These are phyloP conservation scores for Papiliotrema terrestris DNA, from an alignment of 1,284 basidiomycete species.

Conservation along the genomic window DNA sequence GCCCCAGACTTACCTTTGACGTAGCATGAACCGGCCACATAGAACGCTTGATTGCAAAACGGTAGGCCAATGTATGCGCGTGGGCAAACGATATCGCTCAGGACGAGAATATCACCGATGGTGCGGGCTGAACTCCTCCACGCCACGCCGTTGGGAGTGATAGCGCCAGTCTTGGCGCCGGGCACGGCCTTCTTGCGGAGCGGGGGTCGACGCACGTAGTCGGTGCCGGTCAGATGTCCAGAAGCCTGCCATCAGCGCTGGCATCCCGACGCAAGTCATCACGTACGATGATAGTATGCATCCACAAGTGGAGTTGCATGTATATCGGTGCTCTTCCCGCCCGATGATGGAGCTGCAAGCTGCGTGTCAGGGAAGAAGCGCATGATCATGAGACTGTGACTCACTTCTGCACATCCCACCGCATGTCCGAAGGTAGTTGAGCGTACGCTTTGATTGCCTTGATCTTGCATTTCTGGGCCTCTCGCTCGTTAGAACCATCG, in stretches of 20 bases:
- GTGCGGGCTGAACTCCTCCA: constrained; percentile 31
- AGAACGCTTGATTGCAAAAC: constrained; percentile 32
- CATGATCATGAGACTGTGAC: not conserved
- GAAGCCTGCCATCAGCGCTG: constrained; percentile 6
- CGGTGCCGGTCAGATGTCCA: constrained; percentile 13
- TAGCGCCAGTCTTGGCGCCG: constrained; percentile 8
- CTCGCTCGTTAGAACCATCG: constrained; percentile 1
- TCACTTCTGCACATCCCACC: constrained; percentile 32
- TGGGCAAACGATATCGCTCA: constrained; percentile 29
- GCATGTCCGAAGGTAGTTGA: constrained; percentile 23
- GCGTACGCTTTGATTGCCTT: constrained; percentile 22
- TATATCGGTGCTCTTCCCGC: constrained; percentile 20
- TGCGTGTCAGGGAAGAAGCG: constrained; percentile 5
- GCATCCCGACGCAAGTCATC: too few relatives aligned
- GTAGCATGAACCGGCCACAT: constrained; percentile 31
- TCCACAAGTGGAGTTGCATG: constrained; percentile 32
- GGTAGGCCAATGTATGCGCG: constrained; percentile 25
- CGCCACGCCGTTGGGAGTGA: constrained; percentile 14
- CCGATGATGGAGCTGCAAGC: constrained; percentile 21
- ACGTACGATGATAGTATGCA: constrained; percentile 31
- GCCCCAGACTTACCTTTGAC: constrained; percentile 28
- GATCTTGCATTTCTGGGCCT: constrained; percentile 1
- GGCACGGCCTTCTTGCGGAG: not conserved
- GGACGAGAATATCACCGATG: constrained; percentile 33
- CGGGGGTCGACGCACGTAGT: constrained; percentile 4